phyloP scores from a whole-genome alignment of 345 rosid species.

The Eucalyptus fibrosa region DNA sequence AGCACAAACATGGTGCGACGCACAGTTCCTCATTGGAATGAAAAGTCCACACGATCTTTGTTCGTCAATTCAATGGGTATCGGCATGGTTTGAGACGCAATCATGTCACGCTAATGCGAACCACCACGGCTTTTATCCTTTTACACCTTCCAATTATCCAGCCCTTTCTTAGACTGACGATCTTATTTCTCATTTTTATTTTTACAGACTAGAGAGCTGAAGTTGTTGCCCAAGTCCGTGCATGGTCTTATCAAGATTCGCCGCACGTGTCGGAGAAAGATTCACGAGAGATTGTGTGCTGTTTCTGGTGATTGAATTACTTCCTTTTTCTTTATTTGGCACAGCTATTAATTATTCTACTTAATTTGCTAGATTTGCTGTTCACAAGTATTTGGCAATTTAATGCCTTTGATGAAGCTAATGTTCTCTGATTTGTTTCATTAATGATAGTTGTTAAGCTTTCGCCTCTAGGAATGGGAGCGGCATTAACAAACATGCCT shows the following conservation, averaged over 20 bases:
- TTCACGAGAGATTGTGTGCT: conserved; percentile 68
- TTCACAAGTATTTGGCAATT: not conserved
- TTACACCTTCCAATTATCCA: not conserved
- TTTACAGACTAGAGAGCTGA: conserved; percentile 64
- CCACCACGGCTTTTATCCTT: no score
- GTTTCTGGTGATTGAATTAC: conserved; percentile 35
- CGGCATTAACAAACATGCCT: not conserved
- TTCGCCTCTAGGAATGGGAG: not conserved
- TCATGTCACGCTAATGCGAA: not conserved
- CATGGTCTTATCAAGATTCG: conserved; percentile 53
- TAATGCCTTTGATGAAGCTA: not conserved
- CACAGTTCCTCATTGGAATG: not conserved
- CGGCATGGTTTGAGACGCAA: not conserved
- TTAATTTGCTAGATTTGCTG: not conserved
- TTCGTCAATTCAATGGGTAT: not conserved
- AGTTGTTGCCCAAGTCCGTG: conserved; percentile 45
- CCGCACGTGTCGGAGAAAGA: conserved; percentile 68
- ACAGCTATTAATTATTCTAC: not conserved
- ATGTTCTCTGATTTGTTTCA: not conserved
- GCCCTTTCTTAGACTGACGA: not conserved
- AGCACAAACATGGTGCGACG: not conserved
- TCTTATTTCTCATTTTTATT: not conserved
- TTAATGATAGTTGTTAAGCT: not conserved
- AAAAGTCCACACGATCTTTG: not conserved
- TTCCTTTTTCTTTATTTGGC: not conserved